A percentile compares a stretch with the other conserved stretches of the same genome.
These are phyloP conservation scores for Fusarium tricinctum DNA, from an alignment of 2,329 filamentous ascomycete genomes.

Conservation along the genomic window DNA sequence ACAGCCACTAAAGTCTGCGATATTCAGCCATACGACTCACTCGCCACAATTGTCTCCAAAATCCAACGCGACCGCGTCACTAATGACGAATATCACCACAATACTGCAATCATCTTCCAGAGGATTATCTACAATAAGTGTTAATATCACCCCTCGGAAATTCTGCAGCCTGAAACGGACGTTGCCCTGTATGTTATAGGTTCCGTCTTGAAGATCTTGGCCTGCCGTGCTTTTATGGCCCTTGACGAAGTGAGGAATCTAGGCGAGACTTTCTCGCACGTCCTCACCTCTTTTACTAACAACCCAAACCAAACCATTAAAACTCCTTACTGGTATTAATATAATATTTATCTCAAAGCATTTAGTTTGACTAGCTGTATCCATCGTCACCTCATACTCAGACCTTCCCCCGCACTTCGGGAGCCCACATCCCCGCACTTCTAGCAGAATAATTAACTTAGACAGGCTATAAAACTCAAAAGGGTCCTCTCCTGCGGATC, in stretches of 20 bases:
- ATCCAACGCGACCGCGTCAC: neutral
- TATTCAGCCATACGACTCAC: neutral
- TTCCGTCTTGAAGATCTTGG: neutral
- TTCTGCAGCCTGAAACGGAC: neutral
- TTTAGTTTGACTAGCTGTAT: too few species aligned
- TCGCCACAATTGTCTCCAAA: neutral
- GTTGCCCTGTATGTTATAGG: neutral
- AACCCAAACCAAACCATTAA: neutral
- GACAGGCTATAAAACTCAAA: too few species aligned
- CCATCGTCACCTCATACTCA: too few species aligned
- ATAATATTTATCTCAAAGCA: too few species aligned
- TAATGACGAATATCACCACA: neutral
- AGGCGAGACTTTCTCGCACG: neutral
- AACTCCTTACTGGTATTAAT: too few species aligned
- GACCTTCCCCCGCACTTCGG: too few species aligned
- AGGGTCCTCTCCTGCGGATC: too few species aligned
- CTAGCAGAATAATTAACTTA: too few species aligned
- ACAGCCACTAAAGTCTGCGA: neutral
- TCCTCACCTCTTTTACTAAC: neutral
- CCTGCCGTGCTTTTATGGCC: neutral
- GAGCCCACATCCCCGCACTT: too few species aligned
- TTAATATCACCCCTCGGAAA: neutral
- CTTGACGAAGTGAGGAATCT: neutral
- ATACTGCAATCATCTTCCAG: conserved; percentile 1
- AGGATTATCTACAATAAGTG: neutral